These are phyloP conservation scores for Luzula sylvatica DNA, from an alignment of 176 grass and related monocot genomes.

Conservation along the genomic window DNA sequence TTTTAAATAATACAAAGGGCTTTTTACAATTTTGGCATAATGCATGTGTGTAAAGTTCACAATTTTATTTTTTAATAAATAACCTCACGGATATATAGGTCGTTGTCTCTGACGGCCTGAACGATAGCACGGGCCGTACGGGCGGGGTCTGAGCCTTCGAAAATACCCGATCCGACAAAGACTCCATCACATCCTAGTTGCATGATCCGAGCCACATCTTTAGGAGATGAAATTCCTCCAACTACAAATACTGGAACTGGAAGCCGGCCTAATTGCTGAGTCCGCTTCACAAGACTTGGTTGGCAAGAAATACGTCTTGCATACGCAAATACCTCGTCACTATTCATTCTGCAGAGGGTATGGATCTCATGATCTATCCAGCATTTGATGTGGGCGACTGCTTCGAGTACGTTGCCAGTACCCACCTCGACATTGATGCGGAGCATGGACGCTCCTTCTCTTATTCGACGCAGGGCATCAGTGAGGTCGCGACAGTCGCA, in stretches of 20 bases:
- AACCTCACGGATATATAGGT: slow-evolving; percentile 46
- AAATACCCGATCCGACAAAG: slow-evolving; percentile 68
- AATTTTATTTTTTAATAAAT: slow-evolving; percentile 22
- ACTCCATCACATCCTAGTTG: slow-evolving; percentile 62
- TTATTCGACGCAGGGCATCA: slow-evolving; percentile 18
- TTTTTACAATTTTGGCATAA: too few relatives aligned
- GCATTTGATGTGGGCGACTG: slow-evolving; percentile 42
- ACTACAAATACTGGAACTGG: slow-evolving; percentile 58
- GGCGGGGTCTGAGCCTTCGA: slow-evolving; percentile 59
- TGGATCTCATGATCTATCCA: slow-evolving; percentile 51
- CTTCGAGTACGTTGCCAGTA: slow-evolving; percentile 23
- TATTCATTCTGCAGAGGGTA: slow-evolving; percentile 51
- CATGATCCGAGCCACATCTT: slow-evolving; percentile 62
- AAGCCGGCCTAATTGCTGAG: slow-evolving; percentile 48
- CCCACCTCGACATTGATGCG: slow-evolving; percentile 28
- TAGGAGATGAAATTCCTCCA: slow-evolving; percentile 36
- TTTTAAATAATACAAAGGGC: too few relatives aligned
- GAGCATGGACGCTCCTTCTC: slow-evolving; percentile 26
- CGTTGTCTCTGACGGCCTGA: slow-evolving; percentile 61
- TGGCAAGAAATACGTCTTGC: slow-evolving; percentile 44
- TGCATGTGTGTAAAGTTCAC: too few relatives aligned
- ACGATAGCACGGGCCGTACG: slow-evolving; percentile 52
- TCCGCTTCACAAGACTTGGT: slow-evolving; percentile 54
- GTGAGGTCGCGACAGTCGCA: slow-evolving; percentile 24
- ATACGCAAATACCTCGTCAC: slow-evolving; percentile 51